phyloP scores from a whole-genome alignment of 495 filamentous ascomycete genomes.

The Aspergillus nidulans region DNA sequence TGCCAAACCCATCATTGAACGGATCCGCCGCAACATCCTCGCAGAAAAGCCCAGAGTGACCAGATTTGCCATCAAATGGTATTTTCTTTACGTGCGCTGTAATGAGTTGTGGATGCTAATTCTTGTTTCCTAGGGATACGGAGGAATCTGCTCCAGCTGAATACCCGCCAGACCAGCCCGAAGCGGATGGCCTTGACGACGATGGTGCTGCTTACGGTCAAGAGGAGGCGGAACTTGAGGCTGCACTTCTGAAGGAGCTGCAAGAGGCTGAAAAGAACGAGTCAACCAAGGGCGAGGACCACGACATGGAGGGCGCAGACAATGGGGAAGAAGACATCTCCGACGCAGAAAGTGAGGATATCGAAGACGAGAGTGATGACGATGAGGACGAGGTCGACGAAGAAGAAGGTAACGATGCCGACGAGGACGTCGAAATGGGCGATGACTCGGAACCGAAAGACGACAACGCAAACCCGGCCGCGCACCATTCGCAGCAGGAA shows the following conservation, averaged over 20 bases:
- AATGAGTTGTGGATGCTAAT: constrained; percentile 1
- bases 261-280: constrained; percentile 48
- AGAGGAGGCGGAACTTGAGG: constrained; percentile 56
- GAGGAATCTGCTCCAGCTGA: constrained; percentile 94
- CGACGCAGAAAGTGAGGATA: constrained; percentile 88
- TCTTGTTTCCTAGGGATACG: constrained; percentile 64
- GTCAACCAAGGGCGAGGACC: constrained; percentile 55
- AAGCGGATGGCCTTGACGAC: constrained; percentile 80
- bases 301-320: constrained; percentile 76
- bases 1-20: constrained; percentile 84
- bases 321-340: constrained; percentile 70
- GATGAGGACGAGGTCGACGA: constrained; percentile 83
- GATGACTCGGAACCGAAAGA: constrained; percentile 53
- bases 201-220: constrained; percentile 83
- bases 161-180: constrained; percentile 95
- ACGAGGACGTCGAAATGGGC: constrained; percentile 81
- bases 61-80: constrained; percentile 99
- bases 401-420: constrained; percentile 62
- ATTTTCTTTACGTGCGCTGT: constrained; percentile 13
- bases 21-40: constrained; percentile 83
- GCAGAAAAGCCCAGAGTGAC: constrained; percentile 97
- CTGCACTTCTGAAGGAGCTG: constrained; percentile 55
- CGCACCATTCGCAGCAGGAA: constrained; percentile 37
- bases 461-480: constrained; percentile 32
- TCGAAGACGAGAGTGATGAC: constrained; percentile 89